Evolutionary conservation across 306 rosid genomes (phyloP).

Genomic region (Medicago arabica): DNA sequence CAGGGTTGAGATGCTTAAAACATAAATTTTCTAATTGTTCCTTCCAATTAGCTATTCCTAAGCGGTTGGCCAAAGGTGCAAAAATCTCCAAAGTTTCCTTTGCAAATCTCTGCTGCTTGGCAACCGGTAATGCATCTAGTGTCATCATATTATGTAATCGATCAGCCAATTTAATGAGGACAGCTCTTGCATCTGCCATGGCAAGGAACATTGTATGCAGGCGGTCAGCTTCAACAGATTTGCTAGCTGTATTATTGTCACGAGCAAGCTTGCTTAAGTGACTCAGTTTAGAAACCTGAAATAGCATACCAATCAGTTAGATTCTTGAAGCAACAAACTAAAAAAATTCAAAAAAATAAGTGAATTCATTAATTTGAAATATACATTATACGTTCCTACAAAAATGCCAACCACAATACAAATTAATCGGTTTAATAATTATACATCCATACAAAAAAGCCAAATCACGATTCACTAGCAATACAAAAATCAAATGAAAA

Average conservation of each 20-base stretch:
- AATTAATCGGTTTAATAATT: not conserved
- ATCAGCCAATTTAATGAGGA: constrained; percentile 92
- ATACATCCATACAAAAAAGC: constrained; percentile 16
- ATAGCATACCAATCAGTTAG: constrained; percentile 40
- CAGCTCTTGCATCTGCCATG: constrained; percentile 98
- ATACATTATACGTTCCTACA: constrained; percentile 16
- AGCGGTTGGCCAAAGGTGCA: constrained; percentile 91
- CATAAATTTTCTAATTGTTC: constrained; percentile 85
- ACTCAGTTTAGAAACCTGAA: constrained; percentile 91
- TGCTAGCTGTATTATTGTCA: constrained; percentile 82
- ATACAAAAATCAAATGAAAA: constrained; percentile 4
- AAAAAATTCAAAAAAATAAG: not conserved
- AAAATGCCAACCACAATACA: not conserved
- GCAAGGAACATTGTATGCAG: constrained; percentile 98
- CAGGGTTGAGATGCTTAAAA: constrained; percentile 84
- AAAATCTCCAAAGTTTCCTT: constrained; percentile 98
- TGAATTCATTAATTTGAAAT: not conserved
- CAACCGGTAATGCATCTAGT: constrained; percentile 73
- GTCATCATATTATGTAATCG: constrained; percentile 96
- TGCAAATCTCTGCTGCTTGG: constrained; percentile 88
- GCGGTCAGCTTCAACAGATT: constrained; percentile 89
- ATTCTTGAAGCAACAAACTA: constrained; percentile 22
- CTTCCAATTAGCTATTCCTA: constrained; percentile 95
- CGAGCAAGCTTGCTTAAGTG: constrained; percentile 97
- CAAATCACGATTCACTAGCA: not conserved